phyloP scores from a whole-genome alignment of 495 filamentous ascomycete species.

The Penicillium parvum region DNA sequence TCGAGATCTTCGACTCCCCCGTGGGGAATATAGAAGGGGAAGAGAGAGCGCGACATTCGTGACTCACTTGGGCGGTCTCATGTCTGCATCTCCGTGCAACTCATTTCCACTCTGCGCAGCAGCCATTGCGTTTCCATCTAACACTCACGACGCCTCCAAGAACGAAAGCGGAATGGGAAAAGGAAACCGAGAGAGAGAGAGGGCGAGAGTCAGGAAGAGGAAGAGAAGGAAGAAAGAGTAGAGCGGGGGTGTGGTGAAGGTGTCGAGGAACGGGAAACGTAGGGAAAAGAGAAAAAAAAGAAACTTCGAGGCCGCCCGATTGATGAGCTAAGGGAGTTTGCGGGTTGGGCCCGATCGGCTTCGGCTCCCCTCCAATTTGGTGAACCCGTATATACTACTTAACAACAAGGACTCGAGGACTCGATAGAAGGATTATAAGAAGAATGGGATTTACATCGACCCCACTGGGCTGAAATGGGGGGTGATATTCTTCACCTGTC shows the following conservation, averaged over 20 bases:
- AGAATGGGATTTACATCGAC: neutral
- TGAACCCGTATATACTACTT: neutral
- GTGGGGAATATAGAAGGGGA: no score
- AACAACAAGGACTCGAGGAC: neutral
- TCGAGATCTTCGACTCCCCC: neutral
- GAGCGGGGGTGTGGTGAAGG: constrained; percentile 7
- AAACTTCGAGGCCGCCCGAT: constrained; percentile 24
- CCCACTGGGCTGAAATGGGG: neutral
- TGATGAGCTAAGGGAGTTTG: constrained; percentile 44
- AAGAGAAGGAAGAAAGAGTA: constrained; percentile 3
- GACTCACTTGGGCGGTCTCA: constrained; percentile 46
- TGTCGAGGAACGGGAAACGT: constrained; percentile 4
- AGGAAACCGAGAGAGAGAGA: constrained; percentile 3
- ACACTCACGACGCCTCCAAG: constrained; percentile 16
- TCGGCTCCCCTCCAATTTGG: constrained; percentile 13
- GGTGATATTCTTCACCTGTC: neutral
- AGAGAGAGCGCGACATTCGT: neutral
- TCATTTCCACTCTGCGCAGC: constrained; percentile 46
- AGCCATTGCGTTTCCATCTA: constrained; percentile 48
- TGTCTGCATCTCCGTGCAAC: constrained; percentile 48
- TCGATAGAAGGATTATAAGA: neutral
- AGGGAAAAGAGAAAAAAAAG: constrained; percentile 18
- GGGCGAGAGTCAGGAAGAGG: constrained; percentile 1
- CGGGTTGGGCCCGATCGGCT: constrained; percentile 30
- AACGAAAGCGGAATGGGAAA: constrained; percentile 2